Conservation (phyloP, 106 monocot genomes). For the Amphibolis antarctica region DNA sequence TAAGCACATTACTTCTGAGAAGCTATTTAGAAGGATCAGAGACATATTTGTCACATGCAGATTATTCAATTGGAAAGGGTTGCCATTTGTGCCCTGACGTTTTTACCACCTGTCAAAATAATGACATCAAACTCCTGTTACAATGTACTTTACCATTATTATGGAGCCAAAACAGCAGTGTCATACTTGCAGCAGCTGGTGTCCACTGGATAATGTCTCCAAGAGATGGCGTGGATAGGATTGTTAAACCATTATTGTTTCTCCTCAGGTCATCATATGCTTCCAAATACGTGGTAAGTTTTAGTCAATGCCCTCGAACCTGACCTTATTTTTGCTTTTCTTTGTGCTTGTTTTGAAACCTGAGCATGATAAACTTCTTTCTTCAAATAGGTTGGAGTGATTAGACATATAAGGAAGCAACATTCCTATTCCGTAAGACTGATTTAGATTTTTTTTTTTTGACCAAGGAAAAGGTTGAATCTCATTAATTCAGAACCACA, state of each 20-base stretch:
- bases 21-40: slow-evolving; percentile 57
- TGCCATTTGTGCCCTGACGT: not conserved
- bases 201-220: slow-evolving; percentile 90
- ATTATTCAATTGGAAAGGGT: slow-evolving; percentile 6
- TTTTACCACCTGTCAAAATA: slow-evolving; percentile 42
- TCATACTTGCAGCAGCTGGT: slow-evolving; percentile 83
- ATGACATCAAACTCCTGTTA: slow-evolving; percentile 61
- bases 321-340: not conserved
- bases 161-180: slow-evolving; percentile 95
- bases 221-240: slow-evolving; percentile 36
- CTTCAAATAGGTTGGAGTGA: no score
- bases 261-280: slow-evolving; percentile 58
- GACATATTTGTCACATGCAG: slow-evolving; percentile 18
- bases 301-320: no score
- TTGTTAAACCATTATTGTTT: slow-evolving; percentile 83
- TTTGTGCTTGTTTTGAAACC: not conserved
- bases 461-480: no score
- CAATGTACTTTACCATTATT: slow-evolving; percentile 80
- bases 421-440: no score
- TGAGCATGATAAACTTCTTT: no score
- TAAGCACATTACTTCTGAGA: slow-evolving; percentile 33
- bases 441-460: no score
- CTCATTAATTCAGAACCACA: no score
- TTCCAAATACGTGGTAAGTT: slow-evolving; percentile 83
- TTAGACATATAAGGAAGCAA: no score